These are phyloP conservation scores for Neoboletus brunneissimus DNA, from an alignment of 768 basidiomycete genomes.

Conservation along the genomic window DNA sequence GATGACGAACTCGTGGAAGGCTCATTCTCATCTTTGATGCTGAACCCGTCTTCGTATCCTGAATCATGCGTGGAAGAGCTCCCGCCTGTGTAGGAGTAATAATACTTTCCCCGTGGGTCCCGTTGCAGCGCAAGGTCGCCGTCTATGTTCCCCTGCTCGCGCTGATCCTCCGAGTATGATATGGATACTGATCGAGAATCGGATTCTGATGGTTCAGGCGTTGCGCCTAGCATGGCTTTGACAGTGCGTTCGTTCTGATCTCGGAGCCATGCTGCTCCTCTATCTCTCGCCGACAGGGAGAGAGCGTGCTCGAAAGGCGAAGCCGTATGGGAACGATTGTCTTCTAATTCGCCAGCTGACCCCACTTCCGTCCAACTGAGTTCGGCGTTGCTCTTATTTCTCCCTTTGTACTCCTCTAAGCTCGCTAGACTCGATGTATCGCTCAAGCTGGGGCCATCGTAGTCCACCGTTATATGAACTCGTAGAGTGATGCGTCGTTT, in stretches of 20 bases:
- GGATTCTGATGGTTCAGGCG: conserved; percentile 56
- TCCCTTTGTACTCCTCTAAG: conserved; percentile 64
- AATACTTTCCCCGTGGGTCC: conserved; percentile 68
- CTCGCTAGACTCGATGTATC: conserved; percentile 84
- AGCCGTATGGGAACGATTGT: conserved; percentile 46
- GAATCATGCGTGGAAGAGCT: conserved; percentile 53
- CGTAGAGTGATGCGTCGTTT: conserved; percentile 76
- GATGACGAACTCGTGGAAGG: conserved; percentile 25
- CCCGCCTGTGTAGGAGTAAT: conserved; percentile 64
- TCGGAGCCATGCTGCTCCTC: conserved; percentile 76
- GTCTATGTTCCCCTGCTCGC: conserved; percentile 41
- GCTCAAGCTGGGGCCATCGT: conserved; percentile 87
- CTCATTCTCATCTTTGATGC: conserved; percentile 33
- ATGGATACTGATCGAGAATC: conserved; percentile 47
- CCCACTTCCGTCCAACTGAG: conserved; percentile 46
- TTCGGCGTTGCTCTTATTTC: conserved; percentile 54
- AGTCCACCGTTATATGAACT: conserved; percentile 78
- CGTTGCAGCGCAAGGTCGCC: conserved; percentile 68
- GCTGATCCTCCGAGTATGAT: conserved; percentile 28
- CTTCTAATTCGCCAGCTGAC: conserved; percentile 49
- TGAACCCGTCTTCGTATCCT: conserved; percentile 49
- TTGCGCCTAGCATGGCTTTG: conserved; percentile 55
- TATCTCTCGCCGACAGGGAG: conserved; percentile 51
- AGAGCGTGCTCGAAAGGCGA: conserved; percentile 40
- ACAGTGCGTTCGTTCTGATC: conserved; percentile 75